Evolutionary conservation across 768 basidiomycete species (phyloP).

Genomic region (Cystobasidium tubakii): DNA sequence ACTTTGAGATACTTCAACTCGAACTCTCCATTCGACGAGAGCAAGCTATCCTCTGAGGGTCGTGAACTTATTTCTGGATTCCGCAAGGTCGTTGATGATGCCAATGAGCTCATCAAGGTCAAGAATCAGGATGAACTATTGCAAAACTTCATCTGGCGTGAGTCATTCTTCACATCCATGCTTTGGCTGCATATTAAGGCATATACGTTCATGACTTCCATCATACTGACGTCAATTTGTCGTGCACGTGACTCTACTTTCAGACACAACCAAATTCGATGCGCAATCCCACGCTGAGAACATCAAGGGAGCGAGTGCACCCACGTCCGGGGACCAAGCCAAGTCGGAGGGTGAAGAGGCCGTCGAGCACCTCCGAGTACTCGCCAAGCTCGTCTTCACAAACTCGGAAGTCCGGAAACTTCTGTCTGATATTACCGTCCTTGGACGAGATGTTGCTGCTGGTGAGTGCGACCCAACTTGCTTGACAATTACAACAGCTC

Average conservation of each 20-base stretch:
- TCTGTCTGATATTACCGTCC: conserved; percentile 49
- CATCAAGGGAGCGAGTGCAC: conserved; percentile 53
- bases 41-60: conserved; percentile 70
- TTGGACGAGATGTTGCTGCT: conserved; percentile 48
- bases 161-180: background rate
- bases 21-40: conserved; percentile 53
- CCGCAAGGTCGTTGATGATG: conserved; percentile 62
- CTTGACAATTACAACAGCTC: conserved; percentile 52
- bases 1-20: conserved; percentile 33
- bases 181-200: background rate
- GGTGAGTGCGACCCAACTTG: conserved; percentile 41
- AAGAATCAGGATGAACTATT: conserved; percentile 45
- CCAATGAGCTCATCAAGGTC: conserved; percentile 82
- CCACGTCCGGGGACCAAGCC: conserved; percentile 52
- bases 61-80: conserved; percentile 67
- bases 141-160: conserved; percentile 38
- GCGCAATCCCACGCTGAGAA: conserved; percentile 46
- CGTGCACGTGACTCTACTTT: background rate
- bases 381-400: conserved; percentile 70
- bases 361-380: conserved; percentile 75
- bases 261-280: conserved; percentile 58
- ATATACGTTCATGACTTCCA: background rate
- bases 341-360: conserved; percentile 63
- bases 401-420: conserved; percentile 58
- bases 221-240: background rate